Evolutionary conservation across 75 land plant genomes (phyloP), one percentile per base, ranked within the genome.

Genomic region (Selaginella tamariscina): DNA sequence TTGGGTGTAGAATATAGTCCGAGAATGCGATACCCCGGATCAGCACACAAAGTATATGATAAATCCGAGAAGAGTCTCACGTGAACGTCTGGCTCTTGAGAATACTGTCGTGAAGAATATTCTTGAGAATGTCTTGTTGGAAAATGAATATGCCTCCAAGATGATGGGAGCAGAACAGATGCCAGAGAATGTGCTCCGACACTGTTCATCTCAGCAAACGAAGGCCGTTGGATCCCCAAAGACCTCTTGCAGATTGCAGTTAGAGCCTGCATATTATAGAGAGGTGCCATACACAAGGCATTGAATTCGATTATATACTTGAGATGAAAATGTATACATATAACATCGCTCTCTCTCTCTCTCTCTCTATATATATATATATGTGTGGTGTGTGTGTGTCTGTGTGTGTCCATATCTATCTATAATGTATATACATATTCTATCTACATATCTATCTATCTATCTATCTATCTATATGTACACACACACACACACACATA

Each of bases 191-290:
- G 71, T 27, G 70, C 81, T 28, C 70, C 78, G 2, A 79, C 71
- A 30, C 66, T 70, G 27, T 79, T 75, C 79, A 79, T 71, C 28
- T 79, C 79, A 27, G 64, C 71, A 56, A 79, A 79, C 32, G 81
- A 79, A 8, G 74, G 78, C 54, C 81, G 59, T 33, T 67, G 71
- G 15, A 79, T 67, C 39, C 79, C 74, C 0, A 75, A 33, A 21
- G 30, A 21, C 30, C 68, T 71, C 55, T 39, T 71, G 63, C 74
- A 79, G 15, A 15, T 15, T 15, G 49, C 49, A 15, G 15, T 15
- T 5, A 39, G 49, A 15, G 49, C 5, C n/a, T n/a, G n/a, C n/a
- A n/a, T n/a, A n/a, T n/a, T n/a, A n/a, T n/a, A n/a, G n/a, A n/a
- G n/a, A n/a, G n/a, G n/a, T n/a, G n/a, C n/a, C n/a, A n/a, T n/a